These are phyloP conservation scores for Phaeodactylum tricornutum DNA, from an alignment of 108 stramenopile species.

Conservation along the genomic window DNA sequence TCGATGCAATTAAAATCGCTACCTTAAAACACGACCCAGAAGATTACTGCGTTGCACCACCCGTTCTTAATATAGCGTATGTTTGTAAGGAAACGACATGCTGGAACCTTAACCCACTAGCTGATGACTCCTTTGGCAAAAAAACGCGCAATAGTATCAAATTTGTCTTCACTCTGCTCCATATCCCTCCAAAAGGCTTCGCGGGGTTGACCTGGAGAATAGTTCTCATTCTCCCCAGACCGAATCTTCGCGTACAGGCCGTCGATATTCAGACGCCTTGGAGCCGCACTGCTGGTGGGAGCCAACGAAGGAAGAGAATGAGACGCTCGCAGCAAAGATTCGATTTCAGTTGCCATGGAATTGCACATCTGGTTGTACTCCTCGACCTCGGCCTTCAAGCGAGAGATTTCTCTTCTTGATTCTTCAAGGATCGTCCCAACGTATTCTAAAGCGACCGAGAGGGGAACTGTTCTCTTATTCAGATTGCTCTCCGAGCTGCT, in stretches of 20 bases:
- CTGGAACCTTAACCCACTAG: slow-evolving; percentile 5
- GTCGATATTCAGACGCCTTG: slow-evolving; percentile 66
- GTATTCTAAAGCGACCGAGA: slow-evolving; percentile 77
- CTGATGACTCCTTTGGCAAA: slow-evolving; percentile 56
- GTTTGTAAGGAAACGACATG: neutral
- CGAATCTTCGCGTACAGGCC: slow-evolving; percentile 59
- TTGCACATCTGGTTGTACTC: slow-evolving; percentile 69
- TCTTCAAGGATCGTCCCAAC: slow-evolving; percentile 71
- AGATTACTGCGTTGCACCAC: neutral
- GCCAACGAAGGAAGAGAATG: slow-evolving; percentile 1
- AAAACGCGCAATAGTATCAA: slow-evolving; percentile 60
- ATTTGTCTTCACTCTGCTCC: slow-evolving; percentile 60
- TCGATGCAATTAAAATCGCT: slow-evolving; percentile 3
- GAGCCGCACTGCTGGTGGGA: neutral
- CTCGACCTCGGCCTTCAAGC: slow-evolving; percentile 62
- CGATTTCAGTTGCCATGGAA: slow-evolving; percentile 69
- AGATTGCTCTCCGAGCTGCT: slow-evolving; percentile 7
- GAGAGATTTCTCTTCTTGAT: slow-evolving; percentile 46
- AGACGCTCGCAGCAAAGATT: slow-evolving; percentile 30
- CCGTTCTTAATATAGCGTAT: neutral
- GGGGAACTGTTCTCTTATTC: slow-evolving; percentile 32
- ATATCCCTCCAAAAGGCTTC: slow-evolving; percentile 84
- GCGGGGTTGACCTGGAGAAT: slow-evolving; percentile 20
- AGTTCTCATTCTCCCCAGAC: slow-evolving; percentile 8
- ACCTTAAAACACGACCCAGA: slow-evolving; percentile 4